Evolutionary conservation across 1,284 basidiomycete species (phyloP), one percentile per base, ranked within the genome.

Genomic region (Vanrija pseudolonga): DNA sequence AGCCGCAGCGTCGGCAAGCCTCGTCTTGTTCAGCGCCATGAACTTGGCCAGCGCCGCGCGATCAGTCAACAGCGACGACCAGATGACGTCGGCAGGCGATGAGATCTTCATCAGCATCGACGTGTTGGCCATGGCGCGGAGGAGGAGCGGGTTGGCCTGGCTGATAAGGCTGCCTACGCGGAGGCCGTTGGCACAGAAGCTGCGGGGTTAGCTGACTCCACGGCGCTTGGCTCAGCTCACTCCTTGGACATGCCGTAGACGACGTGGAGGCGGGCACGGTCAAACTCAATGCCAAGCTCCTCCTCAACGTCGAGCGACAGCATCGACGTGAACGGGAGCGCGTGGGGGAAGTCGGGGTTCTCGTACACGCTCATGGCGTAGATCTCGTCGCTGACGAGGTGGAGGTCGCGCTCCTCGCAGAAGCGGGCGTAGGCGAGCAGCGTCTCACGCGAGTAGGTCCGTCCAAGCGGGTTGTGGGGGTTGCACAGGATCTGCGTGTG

Each of bases 181-280:
- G n/a, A 76, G 63, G 3, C 78, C 78, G 60, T 79, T 79, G 26
- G 73, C 66, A 55, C 77, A 78, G 55, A 79, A 79, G 57, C 69
- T 71, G 41, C 32, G 12, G 41, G 6, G 40, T 51, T 23, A 51
- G 53, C 32, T 12, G 14, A 26, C 24, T 26, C 26, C 11, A 11
- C 7, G 6, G 6, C 32, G 24, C 4, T n/a, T 38, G 14, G 3
- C 14, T 0, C 32, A 12, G 47, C 66, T 58, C 46, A 71, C 69
- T 79, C 77, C 59, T 79, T 78, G 57, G 66, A 69, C 67, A 77
- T 76, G 7, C 77, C 74, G 50, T 72, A 67, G 9, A 76, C 68
- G 15, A 72, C 73, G 51, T 79, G 72, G 24, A 79, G 50, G 24
- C 78, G 67, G 1, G 70, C 65, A 11, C 70, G 68, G 53, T 76